phyloP scores from a whole-genome alignment of 202 grass and related monocot genomes.

The Elaeis oleifera region DNA sequence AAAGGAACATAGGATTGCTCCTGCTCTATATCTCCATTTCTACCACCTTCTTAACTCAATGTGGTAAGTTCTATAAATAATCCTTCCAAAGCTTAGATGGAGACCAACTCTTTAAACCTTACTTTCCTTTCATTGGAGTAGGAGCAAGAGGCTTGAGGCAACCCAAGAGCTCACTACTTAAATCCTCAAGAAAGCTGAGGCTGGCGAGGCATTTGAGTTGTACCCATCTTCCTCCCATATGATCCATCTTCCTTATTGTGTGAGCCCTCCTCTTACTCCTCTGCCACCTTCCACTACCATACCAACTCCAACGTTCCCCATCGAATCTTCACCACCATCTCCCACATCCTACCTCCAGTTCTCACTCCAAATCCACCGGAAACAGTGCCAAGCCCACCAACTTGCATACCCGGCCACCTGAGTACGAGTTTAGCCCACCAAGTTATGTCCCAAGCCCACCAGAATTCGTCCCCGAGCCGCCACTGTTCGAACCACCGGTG shows the following conservation, averaged over 20 bases:
- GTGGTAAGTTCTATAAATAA: neutral
- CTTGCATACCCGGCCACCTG: neutral
- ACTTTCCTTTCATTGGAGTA: neutral
- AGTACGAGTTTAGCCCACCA: constrained; percentile 26
- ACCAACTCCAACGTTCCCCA: constrained; percentile 19
- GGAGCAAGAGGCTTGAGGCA: neutral
- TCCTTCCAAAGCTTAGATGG: neutral
- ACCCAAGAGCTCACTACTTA: neutral
- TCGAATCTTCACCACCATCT: constrained; percentile 12
- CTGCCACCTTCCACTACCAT: constrained; percentile 17
- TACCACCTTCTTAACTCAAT: neutral
- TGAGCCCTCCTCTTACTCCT: constrained; percentile 38
- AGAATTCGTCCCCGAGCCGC: neutral
- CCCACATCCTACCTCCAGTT: constrained; percentile 1
- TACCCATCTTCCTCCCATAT: neutral
- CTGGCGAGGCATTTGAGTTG: too few relatives aligned
- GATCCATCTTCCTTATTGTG: constrained; percentile 16
- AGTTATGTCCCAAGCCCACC: constrained; percentile 16
- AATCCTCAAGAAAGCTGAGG: neutral
- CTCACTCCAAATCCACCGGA: constrained; percentile 41
- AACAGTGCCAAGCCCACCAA: neutral
- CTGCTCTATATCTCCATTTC: neutral
- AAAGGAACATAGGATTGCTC: neutral
- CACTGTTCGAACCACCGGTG: constrained; percentile 61
- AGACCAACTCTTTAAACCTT: neutral